Evolutionary conservation across 2,329 filamentous ascomycete species (phyloP).

Genomic region (Colletotrichum sp.): DNA sequence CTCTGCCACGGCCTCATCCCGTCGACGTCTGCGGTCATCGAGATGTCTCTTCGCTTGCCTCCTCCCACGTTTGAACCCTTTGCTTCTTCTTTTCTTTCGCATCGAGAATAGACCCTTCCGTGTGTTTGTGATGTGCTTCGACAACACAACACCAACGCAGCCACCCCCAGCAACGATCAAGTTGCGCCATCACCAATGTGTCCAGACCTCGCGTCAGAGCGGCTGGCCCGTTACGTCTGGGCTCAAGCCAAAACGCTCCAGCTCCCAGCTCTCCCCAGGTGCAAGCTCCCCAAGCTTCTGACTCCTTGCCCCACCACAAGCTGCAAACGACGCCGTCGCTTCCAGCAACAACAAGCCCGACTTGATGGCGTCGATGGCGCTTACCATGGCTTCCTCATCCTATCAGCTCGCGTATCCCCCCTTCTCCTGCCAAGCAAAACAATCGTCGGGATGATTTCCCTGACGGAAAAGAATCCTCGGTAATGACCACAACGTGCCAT

Average conservation of each 20-base stretch:
- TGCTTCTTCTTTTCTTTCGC: neutral
- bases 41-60: neutral
- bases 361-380: neutral
- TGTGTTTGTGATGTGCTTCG: neutral
- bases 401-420: neutral
- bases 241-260: neutral
- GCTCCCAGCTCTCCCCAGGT: neutral
- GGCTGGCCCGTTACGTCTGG: neutral
- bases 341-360: neutral
- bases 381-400: neutral
- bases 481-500: neutral
- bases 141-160: neutral
- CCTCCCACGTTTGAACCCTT: neutral
- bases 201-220: neutral
- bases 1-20: neutral
- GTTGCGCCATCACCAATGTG: neutral
- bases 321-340: constrained; percentile 9
- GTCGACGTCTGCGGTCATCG: constrained; percentile 6
- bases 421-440: neutral
- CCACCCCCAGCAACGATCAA: neutral
- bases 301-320: neutral
- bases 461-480: neutral
- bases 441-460: neutral
- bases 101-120: neutral
- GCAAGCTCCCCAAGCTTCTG: neutral